A percentile compares a stretch with the other conserved stretches of the same genome.
Evolutionary conservation across 768 basidiomycete genomes (phyloP).

Genomic region (Fomitopsis pulvina): DNA sequence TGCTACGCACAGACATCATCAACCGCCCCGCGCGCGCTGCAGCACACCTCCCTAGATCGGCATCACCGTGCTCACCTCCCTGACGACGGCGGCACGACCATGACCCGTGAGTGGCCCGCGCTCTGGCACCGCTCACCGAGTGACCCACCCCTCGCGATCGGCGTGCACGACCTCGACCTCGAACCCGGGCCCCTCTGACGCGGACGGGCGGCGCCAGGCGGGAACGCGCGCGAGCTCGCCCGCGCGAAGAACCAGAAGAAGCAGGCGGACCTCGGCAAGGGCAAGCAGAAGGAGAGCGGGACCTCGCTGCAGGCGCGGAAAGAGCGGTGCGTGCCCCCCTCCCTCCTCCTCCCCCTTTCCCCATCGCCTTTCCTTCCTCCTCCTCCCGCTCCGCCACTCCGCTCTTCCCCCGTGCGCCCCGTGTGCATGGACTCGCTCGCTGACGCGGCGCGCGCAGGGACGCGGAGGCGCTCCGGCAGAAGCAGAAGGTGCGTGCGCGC

Average conservation of each 20-base stretch:
- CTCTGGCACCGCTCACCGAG: too few species aligned
- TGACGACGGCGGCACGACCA: too few species aligned
- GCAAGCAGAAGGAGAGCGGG: conserved; percentile 68
- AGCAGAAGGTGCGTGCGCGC: conserved; percentile 58
- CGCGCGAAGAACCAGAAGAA: conserved; percentile 74
- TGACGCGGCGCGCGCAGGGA: conserved; percentile 41
- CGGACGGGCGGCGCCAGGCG: conserved; percentile 54
- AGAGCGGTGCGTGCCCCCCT: conserved; percentile 52
- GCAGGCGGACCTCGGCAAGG: conserved; percentile 39
- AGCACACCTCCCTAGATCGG: too few species aligned
- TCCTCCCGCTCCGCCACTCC: background rate
- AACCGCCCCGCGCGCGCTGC: too few species aligned
- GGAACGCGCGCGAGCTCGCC: conserved; percentile 77
- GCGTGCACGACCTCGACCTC: too few species aligned
- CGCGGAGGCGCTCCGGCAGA: conserved; percentile 66
- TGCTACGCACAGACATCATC: too few species aligned
- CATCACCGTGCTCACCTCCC: too few species aligned
- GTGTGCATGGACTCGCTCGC: conserved; percentile 9
- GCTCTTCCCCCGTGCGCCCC: conserved; percentile 6
- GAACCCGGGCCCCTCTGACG: too few species aligned
- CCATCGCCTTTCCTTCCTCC: background rate
- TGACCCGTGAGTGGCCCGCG: too few species aligned
- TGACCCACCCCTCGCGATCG: too few species aligned
- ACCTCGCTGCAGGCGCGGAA: conserved; percentile 57
- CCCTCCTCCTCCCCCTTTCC: background rate